phyloP scores from a whole-genome alignment of 495 filamentous ascomycete species.

The Glarea lozoyensis region DNA sequence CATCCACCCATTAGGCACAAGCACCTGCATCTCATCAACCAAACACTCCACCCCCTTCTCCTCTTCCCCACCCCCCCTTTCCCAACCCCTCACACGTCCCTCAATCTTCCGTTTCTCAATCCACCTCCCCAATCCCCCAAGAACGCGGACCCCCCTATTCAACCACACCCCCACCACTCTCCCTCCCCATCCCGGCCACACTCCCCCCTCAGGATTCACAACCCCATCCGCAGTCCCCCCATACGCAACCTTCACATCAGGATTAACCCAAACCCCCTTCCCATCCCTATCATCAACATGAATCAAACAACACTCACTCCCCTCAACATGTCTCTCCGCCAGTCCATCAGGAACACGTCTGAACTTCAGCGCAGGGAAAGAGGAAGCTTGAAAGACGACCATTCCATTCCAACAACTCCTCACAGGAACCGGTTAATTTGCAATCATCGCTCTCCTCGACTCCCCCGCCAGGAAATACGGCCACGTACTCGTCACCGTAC shows the following conservation, averaged over 20 bases:
- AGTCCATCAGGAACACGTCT: constrained; percentile 63
- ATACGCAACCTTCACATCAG: constrained; percentile 67
- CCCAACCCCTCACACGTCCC: constrained; percentile 28
- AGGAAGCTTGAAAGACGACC: constrained; percentile 38
- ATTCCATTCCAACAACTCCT: constrained; percentile 79
- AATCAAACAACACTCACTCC: constrained; percentile 74
- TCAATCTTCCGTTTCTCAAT: constrained; percentile 30
- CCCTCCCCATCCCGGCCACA: constrained; percentile 29
- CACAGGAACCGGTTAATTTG: constrained; percentile 9
- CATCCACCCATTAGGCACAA: constrained; percentile 66
- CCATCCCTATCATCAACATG: constrained; percentile 40
- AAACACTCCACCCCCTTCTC: constrained; percentile 50
- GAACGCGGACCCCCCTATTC: constrained; percentile 46
- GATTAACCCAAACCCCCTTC: constrained; percentile 67
- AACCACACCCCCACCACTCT: constrained; percentile 45
- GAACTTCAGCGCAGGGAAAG: constrained; percentile 46
- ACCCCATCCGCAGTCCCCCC: constrained; percentile 45
- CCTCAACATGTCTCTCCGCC: constrained; percentile 60
- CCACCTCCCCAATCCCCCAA: constrained; percentile 23
- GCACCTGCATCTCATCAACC: constrained; percentile 78
- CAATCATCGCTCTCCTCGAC: constrained; percentile 7
- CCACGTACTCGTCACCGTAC: constrained; percentile 52
- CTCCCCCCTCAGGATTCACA: constrained; percentile 30
- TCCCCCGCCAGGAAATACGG: constrained; percentile 55
- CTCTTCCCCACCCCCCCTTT: constrained; percentile 19